These are phyloP conservation scores for Thuja plicata DNA, from an alignment of 83 land plant genomes.

Conservation along the genomic window DNA sequence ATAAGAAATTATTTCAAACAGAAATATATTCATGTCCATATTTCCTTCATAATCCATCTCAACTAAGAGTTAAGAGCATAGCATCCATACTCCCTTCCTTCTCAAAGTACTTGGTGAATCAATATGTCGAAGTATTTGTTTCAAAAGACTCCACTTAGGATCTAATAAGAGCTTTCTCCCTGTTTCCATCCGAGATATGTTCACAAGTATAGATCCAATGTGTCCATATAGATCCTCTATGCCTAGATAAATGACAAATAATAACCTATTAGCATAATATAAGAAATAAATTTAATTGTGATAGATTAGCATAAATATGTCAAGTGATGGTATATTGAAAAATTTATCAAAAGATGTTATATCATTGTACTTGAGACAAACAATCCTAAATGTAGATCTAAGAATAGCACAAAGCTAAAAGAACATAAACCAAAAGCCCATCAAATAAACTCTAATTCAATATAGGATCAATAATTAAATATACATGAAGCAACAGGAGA, in stretches of 20 bases:
- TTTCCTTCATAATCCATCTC: neutral
- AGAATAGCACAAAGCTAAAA: neutral
- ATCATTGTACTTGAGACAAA: neutral
- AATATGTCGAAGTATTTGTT: constrained; percentile 70
- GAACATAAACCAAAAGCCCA: neutral
- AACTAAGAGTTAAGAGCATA: neutral
- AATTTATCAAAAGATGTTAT: neutral
- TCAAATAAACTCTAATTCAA: neutral
- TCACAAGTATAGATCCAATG: constrained; percentile 84
- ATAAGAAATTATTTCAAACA: neutral
- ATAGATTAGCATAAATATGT: neutral
- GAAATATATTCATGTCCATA: neutral
- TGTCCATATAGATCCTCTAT: constrained; percentile 86
- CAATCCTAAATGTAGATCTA: neutral
- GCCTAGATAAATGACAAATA: constrained; percentile 6
- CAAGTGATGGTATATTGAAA: neutral
- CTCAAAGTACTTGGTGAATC: constrained; percentile 76
- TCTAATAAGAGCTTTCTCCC: constrained; percentile 84
- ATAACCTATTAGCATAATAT: neutral
- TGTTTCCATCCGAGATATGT: constrained; percentile 66
- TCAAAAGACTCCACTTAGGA: constrained; percentile 64
- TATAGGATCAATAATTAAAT: neutral
- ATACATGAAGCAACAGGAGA: neutral
- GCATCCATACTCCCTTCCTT: constrained; percentile 72
- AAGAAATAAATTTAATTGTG: neutral